Conservation (phyloP, 768 basidiomycete species). For the Lactarius sanguifluus region DNA sequence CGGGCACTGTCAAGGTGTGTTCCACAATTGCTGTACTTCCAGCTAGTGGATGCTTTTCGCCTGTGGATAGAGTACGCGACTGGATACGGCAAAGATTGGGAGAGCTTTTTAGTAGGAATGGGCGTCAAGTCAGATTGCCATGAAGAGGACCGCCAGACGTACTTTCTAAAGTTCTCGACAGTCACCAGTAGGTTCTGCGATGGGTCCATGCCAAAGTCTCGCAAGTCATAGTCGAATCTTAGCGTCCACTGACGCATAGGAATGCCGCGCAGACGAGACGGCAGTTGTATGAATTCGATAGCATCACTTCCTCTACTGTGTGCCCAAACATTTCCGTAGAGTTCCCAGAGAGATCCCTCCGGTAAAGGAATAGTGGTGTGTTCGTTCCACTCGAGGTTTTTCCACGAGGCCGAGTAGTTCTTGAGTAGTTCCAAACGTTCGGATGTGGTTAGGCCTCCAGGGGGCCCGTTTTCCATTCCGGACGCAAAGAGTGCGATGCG, state of each 20-base stretch:
- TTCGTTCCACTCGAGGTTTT: conserved; percentile 18
- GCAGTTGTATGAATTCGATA: conserved; percentile 21
- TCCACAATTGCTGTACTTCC: conserved; percentile 17
- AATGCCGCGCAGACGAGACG: conserved; percentile 27
- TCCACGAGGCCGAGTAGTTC: conserved; percentile 22
- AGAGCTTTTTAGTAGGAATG: conserved; percentile 5
- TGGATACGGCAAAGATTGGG: conserved; percentile 13
- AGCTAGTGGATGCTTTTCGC: conserved; percentile 19
- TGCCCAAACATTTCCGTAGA: conserved; percentile 28
- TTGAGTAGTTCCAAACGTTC: conserved; percentile 20
- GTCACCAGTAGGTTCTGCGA: conserved; percentile 28
- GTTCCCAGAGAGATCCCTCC: conserved; percentile 20
- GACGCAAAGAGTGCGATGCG: conserved; percentile 17
- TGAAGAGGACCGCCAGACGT: conserved; percentile 31
- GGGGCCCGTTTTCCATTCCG: conserved; percentile 25
- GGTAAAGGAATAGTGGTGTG: neutral
- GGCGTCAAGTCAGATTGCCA: neutral
- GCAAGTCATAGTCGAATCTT: conserved; percentile 9
- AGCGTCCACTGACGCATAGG: conserved; percentile 25
- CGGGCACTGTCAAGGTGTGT: conserved; percentile 1
- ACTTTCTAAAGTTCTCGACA: conserved; percentile 29
- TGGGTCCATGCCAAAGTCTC: conserved; percentile 29
- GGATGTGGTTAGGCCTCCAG: neutral
- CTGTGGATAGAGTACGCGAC: conserved; percentile 18
- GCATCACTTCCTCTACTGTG: conserved; percentile 8